phyloP scores from a whole-genome alignment of 2,329 filamentous ascomycete species.

The Purpureocillium takamizusanense region DNA sequence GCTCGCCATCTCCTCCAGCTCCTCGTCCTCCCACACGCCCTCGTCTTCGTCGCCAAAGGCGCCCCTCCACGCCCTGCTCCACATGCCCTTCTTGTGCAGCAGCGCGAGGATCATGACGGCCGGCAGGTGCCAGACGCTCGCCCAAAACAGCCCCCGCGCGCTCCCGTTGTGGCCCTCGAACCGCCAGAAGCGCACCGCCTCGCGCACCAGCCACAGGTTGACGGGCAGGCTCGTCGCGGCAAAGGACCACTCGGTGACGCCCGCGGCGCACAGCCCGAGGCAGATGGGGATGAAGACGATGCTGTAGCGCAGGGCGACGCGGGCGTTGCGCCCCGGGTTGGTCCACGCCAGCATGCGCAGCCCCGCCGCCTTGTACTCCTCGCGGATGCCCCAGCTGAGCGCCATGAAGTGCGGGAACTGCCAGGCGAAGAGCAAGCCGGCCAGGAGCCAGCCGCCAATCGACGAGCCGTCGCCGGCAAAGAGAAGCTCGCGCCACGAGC shows the following conservation, averaged over 20 bases:
- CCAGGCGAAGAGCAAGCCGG: conserved; percentile 81
- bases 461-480: conserved; percentile 53
- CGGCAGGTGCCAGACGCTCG: conserved; percentile 92
- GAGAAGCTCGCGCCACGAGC: conserved; percentile 69
- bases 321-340: conserved; percentile 74
- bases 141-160: conserved; percentile 87
- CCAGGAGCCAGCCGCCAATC: conserved; percentile 81
- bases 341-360: conserved; percentile 75
- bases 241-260: conserved; percentile 81
- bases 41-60: conserved; percentile 52
- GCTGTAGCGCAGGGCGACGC: conserved; percentile 83
- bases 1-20: conserved; percentile 30
- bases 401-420: conserved; percentile 99
- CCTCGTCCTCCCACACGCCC: conserved; percentile 50
- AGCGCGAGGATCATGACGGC: conserved; percentile 83
- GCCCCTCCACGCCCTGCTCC: conserved; percentile 70
- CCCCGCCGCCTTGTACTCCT: conserved; percentile 72
- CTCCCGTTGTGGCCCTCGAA: conserved; percentile 69
- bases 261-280: conserved; percentile 64
- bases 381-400: conserved; percentile 76
- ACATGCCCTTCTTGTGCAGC: conserved; percentile 87
- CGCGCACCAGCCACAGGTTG: conserved; percentile 76
- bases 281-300: conserved; percentile 82
- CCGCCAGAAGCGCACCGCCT: conserved; percentile 76
- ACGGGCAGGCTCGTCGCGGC: conserved; percentile 70